Evolutionary conservation across 129 eudicot species (phyloP), one percentile per base, ranked within the genome.

Genomic region (Tagetes patula): DNA sequence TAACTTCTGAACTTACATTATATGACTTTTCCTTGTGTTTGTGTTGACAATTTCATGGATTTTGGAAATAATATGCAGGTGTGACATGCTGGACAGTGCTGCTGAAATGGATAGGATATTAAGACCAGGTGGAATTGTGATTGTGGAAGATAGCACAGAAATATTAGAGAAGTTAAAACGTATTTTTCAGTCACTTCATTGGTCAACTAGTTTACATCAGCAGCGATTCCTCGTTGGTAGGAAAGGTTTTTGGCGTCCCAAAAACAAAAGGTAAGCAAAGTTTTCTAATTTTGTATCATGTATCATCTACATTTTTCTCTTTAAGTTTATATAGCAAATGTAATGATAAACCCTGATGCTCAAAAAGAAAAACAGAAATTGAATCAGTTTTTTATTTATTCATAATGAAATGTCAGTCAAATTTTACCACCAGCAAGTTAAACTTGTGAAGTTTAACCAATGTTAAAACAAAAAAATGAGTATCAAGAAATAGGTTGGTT

Each of bases 221-320:
- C 83, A 82, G 4, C 84, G 73, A 64, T 87, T 85, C 53, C 91
- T 91, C 66, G 97, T 91, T 50, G 95, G 88, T n/a, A 75, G 70
- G 71, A 91, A 91, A 71, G 82, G 83, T 66, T 91, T 85, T 37
- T 91, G 97, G 97, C 89, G 97, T n/a, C 97, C 97, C n/a, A 59
- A 65, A 54, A 42, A 67, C 13, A 27, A 65, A 53, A 65, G 45
- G 62, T 64, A 53, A 72, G 58, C 68, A 34, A 42, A 48, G 27
- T 43, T 69, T 59, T 69, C 67, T 45, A 6, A 20, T 33, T 20
- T 20, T 20, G 1, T 60, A 59, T 61, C 65, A 60, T 69, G 76
- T 70, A 77, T 58, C 58, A 66, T n/a, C 40, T 67, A 52, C 48
- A 40, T 27, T 66, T 31, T 11, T 53, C 8, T 75, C 27, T 61